These are phyloP conservation scores for Vanilla planifolia DNA, from an alignment of 106 monocot species.

Conservation along the genomic window DNA sequence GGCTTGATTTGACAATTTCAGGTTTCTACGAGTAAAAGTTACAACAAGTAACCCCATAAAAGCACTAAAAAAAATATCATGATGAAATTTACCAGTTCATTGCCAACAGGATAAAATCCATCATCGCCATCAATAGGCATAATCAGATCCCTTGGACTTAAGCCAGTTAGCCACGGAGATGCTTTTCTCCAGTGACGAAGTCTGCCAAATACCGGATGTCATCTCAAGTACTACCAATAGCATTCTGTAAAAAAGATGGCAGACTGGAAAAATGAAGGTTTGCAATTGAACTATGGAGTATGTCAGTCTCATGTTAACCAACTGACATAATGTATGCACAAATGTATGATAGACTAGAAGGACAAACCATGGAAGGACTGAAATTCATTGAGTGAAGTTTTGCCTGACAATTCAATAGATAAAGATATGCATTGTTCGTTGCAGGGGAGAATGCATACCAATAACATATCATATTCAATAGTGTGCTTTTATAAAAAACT, in stretches of 20 bases:
- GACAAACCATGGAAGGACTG: too few species aligned
- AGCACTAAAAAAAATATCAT: background rate
- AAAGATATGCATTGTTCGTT: too few species aligned
- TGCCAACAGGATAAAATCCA: constrained; percentile 81
- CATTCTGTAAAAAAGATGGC: background rate
- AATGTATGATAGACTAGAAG: too few species aligned
- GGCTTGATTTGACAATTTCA: constrained; percentile 74
- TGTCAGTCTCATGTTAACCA: too few species aligned
- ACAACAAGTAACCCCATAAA: constrained; percentile 4
- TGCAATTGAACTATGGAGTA: too few species aligned
- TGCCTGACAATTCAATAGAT: too few species aligned
- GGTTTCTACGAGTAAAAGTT: constrained; percentile 56
- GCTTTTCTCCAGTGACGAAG: constrained; percentile 73
- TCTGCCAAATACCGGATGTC: constrained; percentile 24
- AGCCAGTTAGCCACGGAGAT: constrained; percentile 77
- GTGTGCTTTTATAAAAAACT: too few species aligned
- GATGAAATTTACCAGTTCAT: constrained; percentile 62
- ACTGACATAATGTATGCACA: too few species aligned
- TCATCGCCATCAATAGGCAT: constrained; percentile 80
- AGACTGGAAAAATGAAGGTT: background rate
- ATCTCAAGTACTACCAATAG: background rate
- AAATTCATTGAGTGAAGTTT: too few species aligned
- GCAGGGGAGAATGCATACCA: too few species aligned
- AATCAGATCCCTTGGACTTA: constrained; percentile 77
- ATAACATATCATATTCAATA: too few species aligned